A percentile compares a stretch with the other conserved stretches of the same genome.
Conservation (phyloP, 441 rosid genomes). For the Pelargonium cotyledonis region DNA sequence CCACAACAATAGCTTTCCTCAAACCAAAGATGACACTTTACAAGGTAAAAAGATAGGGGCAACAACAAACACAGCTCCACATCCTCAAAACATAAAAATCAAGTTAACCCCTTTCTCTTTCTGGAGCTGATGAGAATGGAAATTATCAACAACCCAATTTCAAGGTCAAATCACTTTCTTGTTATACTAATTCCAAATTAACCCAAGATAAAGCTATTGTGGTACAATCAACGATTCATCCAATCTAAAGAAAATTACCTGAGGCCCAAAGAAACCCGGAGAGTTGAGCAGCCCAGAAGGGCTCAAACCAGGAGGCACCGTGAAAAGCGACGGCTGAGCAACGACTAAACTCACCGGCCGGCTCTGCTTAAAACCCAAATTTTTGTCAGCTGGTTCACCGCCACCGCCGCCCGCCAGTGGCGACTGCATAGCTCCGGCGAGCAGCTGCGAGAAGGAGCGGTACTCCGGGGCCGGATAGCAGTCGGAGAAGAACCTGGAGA, state of each 20-base stretch:
- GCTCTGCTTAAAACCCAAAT: neutral
- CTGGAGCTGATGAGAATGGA: too few relatives aligned
- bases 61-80: too few relatives aligned
- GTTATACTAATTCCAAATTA: neutral
- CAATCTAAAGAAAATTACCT: neutral
- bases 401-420: neutral
- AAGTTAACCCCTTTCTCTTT: neutral
- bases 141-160: too few relatives aligned
- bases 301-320: neutral
- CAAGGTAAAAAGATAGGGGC: too few relatives aligned
- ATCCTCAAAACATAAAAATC: too few relatives aligned
- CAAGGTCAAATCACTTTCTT: too few relatives aligned
- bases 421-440: neutral
- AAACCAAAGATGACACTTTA: neutral
- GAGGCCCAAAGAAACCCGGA: neutral
- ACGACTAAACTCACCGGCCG: neutral
- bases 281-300: slow-evolving; percentile 1
- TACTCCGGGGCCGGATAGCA: neutral
- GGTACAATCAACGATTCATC: too few relatives aligned
- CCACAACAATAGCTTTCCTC: neutral
- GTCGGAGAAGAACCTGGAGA: neutral
- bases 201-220: neutral
- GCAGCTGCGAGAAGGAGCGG: slow-evolving; percentile 6
- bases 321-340: neutral
- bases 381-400: neutral